Base-by-base conservation (phyloP, 2,329 filamentous ascomycete genomes). In the Rutstroemia sp. region DNA sequence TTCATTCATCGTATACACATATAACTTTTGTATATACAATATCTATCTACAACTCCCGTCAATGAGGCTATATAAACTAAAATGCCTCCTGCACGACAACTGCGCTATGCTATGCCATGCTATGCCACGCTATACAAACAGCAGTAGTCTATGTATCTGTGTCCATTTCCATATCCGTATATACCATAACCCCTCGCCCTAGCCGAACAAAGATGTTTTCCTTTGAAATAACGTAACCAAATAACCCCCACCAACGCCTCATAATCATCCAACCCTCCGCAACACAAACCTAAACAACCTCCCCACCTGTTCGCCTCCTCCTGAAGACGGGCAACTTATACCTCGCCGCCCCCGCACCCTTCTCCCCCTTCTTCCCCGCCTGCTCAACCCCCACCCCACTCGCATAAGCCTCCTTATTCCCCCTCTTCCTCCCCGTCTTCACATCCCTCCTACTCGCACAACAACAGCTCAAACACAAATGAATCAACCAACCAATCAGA, bases 391-490 rank as follows among this genome's bases (percentile, higher is more conserved):
- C 58, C 53, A 61, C 52, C n/a, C 23, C 57, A 53, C 63, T 59
- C 1, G 57, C 48, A 58, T 65, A 69, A 7, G 66, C 68, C 42
- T 59, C 64, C 49, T 48, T 57, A 44, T 63, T 64, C 3, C 66
- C 67, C 46, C 46, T 65, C 51, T 62, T 66, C 55, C 65, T 65
- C 2, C 67, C 68, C 9, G 58, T 66, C 57, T 46, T 65, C 0
- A 70, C 62, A 62, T 70, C 69, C 48, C 68, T 62, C 48, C 63
- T 59, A 25, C 58, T 61, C 1, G 63, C 63, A 58, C 86, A 89
- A 70, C 88, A 95, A 71, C 90, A 96, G 64, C 86, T 88, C 70
- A 92, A 78, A 34, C 85, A 82, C 27, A 87, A 74, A 70, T 95
- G 89, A 19, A 95, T 75, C 34, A 87, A 69, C 65, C 88, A 92